These are phyloP conservation scores for Dictyostelium brefeldianum DNA, from an alignment of 78 protist genomes.

Conservation along the genomic window DNA sequence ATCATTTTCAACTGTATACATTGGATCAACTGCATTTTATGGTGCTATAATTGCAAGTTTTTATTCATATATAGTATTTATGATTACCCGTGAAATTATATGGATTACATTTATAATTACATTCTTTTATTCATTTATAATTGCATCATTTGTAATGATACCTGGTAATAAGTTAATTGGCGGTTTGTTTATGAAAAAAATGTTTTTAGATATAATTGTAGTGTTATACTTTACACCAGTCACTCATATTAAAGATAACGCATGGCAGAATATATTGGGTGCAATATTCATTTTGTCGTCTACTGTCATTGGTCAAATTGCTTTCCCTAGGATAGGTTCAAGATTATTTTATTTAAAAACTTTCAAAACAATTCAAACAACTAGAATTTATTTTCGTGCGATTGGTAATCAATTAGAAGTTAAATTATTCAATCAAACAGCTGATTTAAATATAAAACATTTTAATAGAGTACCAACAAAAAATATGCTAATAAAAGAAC, in stretches of 20 bases:
- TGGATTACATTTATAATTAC: constrained; percentile 49
- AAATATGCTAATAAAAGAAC: too few species aligned
- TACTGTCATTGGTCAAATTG: background rate
- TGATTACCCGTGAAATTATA: background rate
- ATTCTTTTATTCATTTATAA: background rate
- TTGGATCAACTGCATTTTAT: constrained; percentile 1
- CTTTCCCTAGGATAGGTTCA: constrained; percentile 19
- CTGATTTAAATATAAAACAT: too few species aligned
- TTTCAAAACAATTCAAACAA: background rate
- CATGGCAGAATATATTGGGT: constrained; percentile 28
- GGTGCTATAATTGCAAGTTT: background rate
- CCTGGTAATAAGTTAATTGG: constrained; percentile 26
- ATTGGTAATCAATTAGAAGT: constrained; percentile 42
- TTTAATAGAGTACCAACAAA: too few species aligned
- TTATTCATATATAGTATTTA: background rate
- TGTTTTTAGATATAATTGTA: constrained; percentile 22
- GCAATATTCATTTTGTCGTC: background rate
- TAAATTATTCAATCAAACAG: too few species aligned
- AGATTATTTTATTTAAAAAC: constrained; percentile 9
- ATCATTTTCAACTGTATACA: background rate
- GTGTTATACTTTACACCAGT: constrained; percentile 49
- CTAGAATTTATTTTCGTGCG: constrained; percentile 15
- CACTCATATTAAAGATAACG: background rate
- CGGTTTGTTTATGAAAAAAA: constrained; percentile 26
- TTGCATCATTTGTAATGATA: background rate